Evolutionary conservation across 768 basidiomycete genomes (phyloP).

Genomic region (Candolleomyces efflorescens): DNA sequence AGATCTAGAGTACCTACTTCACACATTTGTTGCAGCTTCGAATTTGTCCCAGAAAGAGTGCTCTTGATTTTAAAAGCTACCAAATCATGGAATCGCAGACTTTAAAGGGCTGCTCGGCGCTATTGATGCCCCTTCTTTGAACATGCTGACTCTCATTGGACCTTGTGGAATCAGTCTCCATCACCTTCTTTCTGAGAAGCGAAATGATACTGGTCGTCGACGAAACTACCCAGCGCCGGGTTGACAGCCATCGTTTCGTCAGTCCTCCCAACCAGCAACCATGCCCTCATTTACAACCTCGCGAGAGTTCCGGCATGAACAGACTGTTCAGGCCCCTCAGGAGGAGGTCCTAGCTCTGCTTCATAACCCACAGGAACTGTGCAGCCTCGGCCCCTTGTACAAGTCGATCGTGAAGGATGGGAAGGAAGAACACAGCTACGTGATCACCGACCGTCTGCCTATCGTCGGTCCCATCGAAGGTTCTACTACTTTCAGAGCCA

Average conservation of each 20-base stretch:
- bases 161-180: too few relatives aligned
- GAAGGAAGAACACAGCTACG: neutral
- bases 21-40: conserved; percentile 51
- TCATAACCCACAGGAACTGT: neutral
- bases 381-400: neutral
- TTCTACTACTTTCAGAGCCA: neutral
- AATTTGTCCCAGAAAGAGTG: neutral
- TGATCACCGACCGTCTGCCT: conserved; percentile 1
- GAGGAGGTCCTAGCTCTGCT: neutral
- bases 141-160: too few relatives aligned
- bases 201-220: too few relatives aligned
- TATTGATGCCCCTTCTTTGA: too few relatives aligned
- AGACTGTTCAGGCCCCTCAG: neutral
- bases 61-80: too few relatives aligned
- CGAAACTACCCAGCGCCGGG: too few relatives aligned
- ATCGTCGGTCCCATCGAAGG: neutral
- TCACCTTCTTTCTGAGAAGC: too few relatives aligned
- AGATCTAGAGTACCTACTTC: too few relatives aligned
- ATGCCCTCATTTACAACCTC: neutral
- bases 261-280: neutral
- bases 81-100: too few relatives aligned
- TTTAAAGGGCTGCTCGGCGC: too few relatives aligned
- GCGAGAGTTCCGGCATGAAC: neutral
- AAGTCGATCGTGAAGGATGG: neutral
- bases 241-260: neutral